Evolutionary conservation across 2,329 filamentous ascomycete species (phyloP), one percentile per base, ranked within the genome.

Genomic region (Tolypocladium cylindrosporum): DNA sequence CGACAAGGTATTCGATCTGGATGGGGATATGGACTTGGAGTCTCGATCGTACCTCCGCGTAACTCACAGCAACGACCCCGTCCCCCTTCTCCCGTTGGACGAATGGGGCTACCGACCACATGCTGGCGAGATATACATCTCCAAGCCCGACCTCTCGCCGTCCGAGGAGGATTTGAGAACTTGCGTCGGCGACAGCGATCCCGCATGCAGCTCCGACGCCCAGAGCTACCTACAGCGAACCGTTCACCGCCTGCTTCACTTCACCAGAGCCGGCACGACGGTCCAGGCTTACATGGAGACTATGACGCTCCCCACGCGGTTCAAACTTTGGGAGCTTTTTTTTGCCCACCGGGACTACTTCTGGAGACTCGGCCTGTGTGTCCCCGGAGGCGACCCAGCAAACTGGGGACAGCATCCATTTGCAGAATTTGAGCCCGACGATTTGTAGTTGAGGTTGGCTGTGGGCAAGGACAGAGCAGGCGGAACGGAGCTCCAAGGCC

Each of bases 291-390:
- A 64, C 55, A 57, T 60, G 27, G 57, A 63, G 43, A 59, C 61
- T 24, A 62, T 86, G 16, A 86, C 73, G 78, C 82, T 76, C 72
- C 86, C 66, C 68, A 80, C 63, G 66, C 71, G 82, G 72, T 71
- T 92, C 65, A 89, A 88, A 71, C 80, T 95, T n/a, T 96, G 93
- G 91, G 85, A 96, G 73, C 76, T 97, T 9, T 87, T 97, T 68
- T 96, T 95, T 72, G 89, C 92, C 1, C 94, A 99, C 74, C 79
- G 94, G 43, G 94, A 99, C 74, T 99, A 99, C 72, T 97, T 99
- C 73, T 96, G 91, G 90, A 81, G 94, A 58, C 72, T 99, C 56
- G 94, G 94, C 0, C 75, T 97, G 39, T 99, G 94, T 74, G 78
- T 97, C 2, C 92, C 93, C 0, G 88, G 88, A 14, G 89, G 89